These are phyloP conservation scores for Raddia guianensis DNA, from an alignment of 176 grass and related monocot genomes.

Conservation along the genomic window DNA sequence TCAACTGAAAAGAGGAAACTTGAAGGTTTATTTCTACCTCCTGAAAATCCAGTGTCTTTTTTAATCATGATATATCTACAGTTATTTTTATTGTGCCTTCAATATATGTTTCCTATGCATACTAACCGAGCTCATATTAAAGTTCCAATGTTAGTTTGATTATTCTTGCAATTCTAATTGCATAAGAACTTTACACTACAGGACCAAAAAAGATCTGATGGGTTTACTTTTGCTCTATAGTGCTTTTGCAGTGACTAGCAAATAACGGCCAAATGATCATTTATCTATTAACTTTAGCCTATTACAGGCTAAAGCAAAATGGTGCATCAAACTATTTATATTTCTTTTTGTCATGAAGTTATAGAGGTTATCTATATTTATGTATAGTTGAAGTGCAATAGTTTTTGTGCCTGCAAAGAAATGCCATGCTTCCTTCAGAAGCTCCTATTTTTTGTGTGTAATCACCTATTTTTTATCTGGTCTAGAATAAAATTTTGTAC, in stretches of 20 bases:
- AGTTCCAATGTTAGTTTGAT: background rate
- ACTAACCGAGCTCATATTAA: background rate
- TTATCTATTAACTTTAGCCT: background rate
- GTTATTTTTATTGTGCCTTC: background rate
- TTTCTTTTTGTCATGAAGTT: too few species aligned
- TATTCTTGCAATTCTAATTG: slow-evolving; percentile 25
- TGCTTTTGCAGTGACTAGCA: background rate
- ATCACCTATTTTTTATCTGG: background rate
- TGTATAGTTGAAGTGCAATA: background rate
- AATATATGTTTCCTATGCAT: background rate
- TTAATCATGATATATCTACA: background rate
- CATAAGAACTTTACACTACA: slow-evolving; percentile 12
- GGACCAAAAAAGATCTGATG: background rate
- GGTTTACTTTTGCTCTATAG: background rate
- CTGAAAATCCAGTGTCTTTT: background rate
- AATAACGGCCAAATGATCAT: background rate
- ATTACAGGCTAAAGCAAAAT: background rate
- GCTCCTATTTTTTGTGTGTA: background rate
- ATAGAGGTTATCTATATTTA: background rate
- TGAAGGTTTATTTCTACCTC: slow-evolving; percentile 67
- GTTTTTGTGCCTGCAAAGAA: background rate
- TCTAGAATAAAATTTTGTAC: background rate
- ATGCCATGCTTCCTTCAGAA: background rate
- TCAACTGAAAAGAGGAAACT: slow-evolving; percentile 86
- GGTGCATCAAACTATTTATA: too few species aligned